phyloP scores from a whole-genome alignment of 2,329 filamentous ascomycete species.

The Colletotrichum costaricense region DNA sequence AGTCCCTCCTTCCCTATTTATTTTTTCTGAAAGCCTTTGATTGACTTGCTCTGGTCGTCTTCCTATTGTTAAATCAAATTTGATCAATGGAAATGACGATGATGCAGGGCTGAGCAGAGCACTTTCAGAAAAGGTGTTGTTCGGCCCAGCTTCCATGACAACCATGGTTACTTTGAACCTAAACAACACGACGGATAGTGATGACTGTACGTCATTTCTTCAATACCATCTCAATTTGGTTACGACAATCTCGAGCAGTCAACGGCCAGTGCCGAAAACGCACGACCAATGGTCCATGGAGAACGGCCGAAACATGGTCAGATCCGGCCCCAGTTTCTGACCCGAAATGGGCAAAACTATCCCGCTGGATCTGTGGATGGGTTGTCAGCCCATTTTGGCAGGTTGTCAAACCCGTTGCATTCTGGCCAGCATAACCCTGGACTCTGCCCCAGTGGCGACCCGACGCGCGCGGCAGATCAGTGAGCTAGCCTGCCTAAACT shows the following conservation, averaged over 20 bases:
- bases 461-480: slow-evolving; percentile 27
- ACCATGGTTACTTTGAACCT: background rate
- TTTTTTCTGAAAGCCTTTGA: no score
- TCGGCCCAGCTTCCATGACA: background rate
- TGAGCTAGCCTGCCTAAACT: slow-evolving; percentile 16
- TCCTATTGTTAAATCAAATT: background rate
- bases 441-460: slow-evolving; percentile 13
- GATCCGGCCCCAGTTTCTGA: background rate
- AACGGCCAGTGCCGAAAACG: background rate
- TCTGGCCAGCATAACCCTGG: background rate
- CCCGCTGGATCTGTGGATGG: slow-evolving; percentile 5
- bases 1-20: no score
- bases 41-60: no score
- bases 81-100: background rate
- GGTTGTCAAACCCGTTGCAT: slow-evolving; percentile 12
- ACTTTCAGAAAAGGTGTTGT: background rate
- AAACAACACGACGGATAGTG: background rate
- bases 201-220: background rate
- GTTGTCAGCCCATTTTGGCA: slow-evolving; percentile 29
- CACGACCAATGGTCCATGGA: background rate
- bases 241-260: background rate
- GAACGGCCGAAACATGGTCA: background rate
- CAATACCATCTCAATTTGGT: background rate
- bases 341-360: background rate
- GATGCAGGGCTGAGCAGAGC: background rate